Base-by-base conservation (phyloP, 495 filamentous ascomycete species). In the Penicillium dipodomyicola region DNA sequence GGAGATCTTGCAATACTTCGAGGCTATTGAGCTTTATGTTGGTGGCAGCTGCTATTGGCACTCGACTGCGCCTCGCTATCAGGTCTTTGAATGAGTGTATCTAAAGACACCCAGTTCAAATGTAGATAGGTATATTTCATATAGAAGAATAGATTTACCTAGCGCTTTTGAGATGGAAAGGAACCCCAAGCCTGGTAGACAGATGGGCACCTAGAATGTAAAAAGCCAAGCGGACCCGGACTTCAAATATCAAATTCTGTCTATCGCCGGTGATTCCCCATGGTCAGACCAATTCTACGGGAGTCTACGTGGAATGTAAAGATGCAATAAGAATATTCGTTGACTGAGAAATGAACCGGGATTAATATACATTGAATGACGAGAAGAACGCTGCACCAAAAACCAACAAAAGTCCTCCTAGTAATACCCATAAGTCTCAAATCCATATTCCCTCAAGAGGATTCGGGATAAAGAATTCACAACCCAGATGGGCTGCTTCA, bases 401-500 rank as follows among this genome's bases (percentile, higher is more conserved):
- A 23, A 17, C 15, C 32, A 39, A 40, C 7, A 46, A 41, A 37
- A 41, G 29, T 48, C 33, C 35, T 14, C 50, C 7, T 20, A 19
- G 29, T 49, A 30, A 39, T 39, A 2, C 4, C 22, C 4, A 19
- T 1, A 27, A 7, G 3, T 25, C 9, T 72, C 54, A 77, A 50
- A 78, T 65, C 37, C 59, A 73, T 14, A 79, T 73, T n/a, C 67
- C 67, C 44, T 75, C 65, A 22, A 88, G 87, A 45, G 75, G 70
- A 60, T 74, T 71, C 5, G 85, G 82, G 43, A 96, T 76, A 8
- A 85, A 72, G 74, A 96, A 96, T 54, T 86, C 81, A 61, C 90
- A 93, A 0, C 94, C 95, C 60, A 96, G 58, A 52, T 77, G 76
- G 5, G 80, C 78, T 49, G 77, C 73, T 46, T 72, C 65, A 53